Percentiles rank a stretch among this genome's conserved stretches.
These are phyloP conservation scores for Lyophyllum shimeji DNA, from an alignment of 768 basidiomycete genomes.

Conservation along the genomic window DNA sequence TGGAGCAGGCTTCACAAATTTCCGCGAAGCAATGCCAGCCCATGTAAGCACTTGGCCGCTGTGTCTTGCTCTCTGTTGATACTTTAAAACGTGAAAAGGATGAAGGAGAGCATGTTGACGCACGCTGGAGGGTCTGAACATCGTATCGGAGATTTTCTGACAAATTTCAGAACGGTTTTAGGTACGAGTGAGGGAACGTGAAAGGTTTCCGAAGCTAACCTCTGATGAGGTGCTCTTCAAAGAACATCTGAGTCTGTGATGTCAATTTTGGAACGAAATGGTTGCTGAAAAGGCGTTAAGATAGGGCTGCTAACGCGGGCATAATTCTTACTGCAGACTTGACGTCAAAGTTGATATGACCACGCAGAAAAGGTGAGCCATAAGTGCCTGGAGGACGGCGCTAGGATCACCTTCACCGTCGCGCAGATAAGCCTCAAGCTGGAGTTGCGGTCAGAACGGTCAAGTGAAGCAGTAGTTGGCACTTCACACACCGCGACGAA, in stretches of 20 bases:
- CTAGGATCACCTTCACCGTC: neutral
- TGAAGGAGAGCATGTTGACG: neutral
- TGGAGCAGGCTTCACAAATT: neutral
- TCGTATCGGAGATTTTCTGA: constrained; percentile 16
- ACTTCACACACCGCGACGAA: constrained; percentile 8
- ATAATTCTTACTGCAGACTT: constrained; percentile 1
- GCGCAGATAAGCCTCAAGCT: constrained; percentile 15
- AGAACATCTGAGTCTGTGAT: constrained; percentile 8
- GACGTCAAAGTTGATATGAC: constrained; percentile 10
- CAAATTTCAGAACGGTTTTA: neutral
- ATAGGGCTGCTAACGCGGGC: neutral
- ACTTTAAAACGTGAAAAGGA: too few species aligned
- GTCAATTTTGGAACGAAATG: constrained; percentile 8
- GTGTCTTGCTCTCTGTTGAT: constrained; percentile 1
- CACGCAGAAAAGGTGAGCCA: constrained; percentile 8
- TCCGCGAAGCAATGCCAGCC: constrained; percentile 6
- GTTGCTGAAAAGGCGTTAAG: constrained; percentile 1
- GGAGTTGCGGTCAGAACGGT: neutral
- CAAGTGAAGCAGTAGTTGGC: neutral
- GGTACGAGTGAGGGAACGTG: neutral
- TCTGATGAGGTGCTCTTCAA: constrained; percentile 13
- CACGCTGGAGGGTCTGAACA: constrained; percentile 12
- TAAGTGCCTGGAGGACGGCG: constrained; percentile 3
- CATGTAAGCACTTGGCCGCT: neutral
- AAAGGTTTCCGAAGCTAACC: neutral